phyloP scores from a whole-genome alignment of 2,329 filamentous ascomycete species.

The Didymella segeticola region DNA sequence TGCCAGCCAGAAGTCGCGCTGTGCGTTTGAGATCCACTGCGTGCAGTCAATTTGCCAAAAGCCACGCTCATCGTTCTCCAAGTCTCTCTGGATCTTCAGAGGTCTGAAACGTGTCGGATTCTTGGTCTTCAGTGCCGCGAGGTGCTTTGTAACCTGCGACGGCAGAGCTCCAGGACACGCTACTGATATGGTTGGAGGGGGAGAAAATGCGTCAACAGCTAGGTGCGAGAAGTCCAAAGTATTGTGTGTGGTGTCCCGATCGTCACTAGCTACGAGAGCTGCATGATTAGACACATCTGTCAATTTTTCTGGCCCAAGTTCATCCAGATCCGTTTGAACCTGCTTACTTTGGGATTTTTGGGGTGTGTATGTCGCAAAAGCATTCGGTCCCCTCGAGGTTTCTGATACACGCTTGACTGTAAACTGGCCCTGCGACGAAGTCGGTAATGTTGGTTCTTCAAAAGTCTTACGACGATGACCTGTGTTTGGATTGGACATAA shows the following conservation, averaged over 20 bases:
- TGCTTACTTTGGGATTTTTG: too few species aligned
- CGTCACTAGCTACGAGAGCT: not conserved
- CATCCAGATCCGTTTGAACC: too few species aligned
- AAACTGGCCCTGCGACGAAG: too few species aligned
- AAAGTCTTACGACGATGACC: not conserved
- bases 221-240: constrained; percentile 28
- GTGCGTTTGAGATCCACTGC: constrained; percentile 59
- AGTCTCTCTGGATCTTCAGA: constrained; percentile 51
- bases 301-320: not conserved
- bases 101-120: constrained; percentile 45
- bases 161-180: constrained; percentile 27
- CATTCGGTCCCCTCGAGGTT: too few species aligned
- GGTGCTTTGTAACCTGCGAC: constrained; percentile 37
- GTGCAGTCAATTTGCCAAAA: constrained; percentile 74
- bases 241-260: not conserved
- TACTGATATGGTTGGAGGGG: constrained; percentile 32
- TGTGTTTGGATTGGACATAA: too few species aligned
- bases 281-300: not conserved
- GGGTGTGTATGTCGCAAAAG: too few species aligned
- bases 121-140: constrained; percentile 36
- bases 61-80: constrained; percentile 72
- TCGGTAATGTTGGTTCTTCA: not conserved
- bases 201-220: constrained; percentile 33
- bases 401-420: too few species aligned
- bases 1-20: constrained; percentile 66